Evolutionary conservation across 345 rosid genomes (phyloP), one percentile per base, ranked within the genome.

Genomic region (Acer campestre): DNA sequence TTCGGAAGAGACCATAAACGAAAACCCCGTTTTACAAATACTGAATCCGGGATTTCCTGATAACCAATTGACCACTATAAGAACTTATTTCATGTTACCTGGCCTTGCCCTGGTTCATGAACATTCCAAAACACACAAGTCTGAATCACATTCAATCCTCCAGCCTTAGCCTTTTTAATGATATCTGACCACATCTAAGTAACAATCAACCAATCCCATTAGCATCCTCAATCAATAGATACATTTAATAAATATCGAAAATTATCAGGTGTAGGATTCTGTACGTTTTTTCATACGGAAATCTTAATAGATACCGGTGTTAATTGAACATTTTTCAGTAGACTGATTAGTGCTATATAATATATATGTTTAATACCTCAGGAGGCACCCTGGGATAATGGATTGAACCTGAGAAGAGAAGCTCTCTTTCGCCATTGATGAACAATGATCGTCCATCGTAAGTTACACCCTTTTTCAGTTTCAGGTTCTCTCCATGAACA

Each of bases 101-200:
- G 78, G 73, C 85, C 91, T 20, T 75, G 42, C 17, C 65, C 82
- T 0, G 91, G 90, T 70, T 88, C 91, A 53, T 88, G 91, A 27
- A 83, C 8, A 61, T 86, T 88, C 91, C 89, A 88, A 65, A 88
- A 88, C n/a, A 82, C 88, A 10, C 83, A 88, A 31, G 90, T 88
- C 46, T 88, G 90, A 65, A 88, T 80, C 64, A 86, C 87, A 68
- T 88, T 83, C 68, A 88, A 64, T 23, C 90, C 91, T 25, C 90
- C 91, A 5, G 59, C 64, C 64, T 83, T 86, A 2, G 91, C 88
- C 68, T 85, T 85, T 11, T 23, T 40, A 3, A 88, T 68, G 3
- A 88, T 65, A 2, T 77, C 84, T 12, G 82, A 83, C 90, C 90
- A 88, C 88, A 82, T 85, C 87, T 88, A 75, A 71, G n/a, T 18